Conservation (phyloP, 2,329 filamentous ascomycete species). For the Penicillium crustosum region DNA sequence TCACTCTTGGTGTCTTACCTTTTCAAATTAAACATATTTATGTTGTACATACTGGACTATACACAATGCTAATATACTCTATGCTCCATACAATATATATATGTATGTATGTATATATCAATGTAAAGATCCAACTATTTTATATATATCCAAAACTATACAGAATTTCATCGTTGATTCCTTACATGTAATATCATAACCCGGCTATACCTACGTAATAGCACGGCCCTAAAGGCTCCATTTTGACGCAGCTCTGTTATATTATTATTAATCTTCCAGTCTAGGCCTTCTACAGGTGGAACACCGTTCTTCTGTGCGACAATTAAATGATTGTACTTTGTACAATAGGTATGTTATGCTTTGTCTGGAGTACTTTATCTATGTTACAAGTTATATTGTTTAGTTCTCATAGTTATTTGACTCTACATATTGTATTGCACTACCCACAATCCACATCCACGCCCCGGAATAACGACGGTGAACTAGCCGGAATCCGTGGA, state of each 20-base stretch:
- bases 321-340: background rate
- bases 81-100: no score
- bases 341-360: background rate
- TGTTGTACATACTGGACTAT: background rate
- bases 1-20: background rate
- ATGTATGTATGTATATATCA: no score
- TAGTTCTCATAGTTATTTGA: background rate
- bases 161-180: background rate
- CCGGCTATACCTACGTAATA: background rate
- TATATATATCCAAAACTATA: background rate
- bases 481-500: background rate
- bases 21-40: no score
- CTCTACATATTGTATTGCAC: background rate
- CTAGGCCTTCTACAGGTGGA: background rate
- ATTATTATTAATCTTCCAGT: slow-evolving; percentile 1
- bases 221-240: slow-evolving; percentile 4
- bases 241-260: background rate
- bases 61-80: no score
- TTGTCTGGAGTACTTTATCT: background rate
- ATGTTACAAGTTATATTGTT: background rate
- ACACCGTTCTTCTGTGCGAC: background rate
- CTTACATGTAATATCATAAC: background rate
- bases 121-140: no score
- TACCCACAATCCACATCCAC: background rate
- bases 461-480: background rate